Evolutionary conservation across 2,329 filamentous ascomycete species (phyloP), one percentile per base, ranked within the genome.

Genomic region (Fusarium setosum): DNA sequence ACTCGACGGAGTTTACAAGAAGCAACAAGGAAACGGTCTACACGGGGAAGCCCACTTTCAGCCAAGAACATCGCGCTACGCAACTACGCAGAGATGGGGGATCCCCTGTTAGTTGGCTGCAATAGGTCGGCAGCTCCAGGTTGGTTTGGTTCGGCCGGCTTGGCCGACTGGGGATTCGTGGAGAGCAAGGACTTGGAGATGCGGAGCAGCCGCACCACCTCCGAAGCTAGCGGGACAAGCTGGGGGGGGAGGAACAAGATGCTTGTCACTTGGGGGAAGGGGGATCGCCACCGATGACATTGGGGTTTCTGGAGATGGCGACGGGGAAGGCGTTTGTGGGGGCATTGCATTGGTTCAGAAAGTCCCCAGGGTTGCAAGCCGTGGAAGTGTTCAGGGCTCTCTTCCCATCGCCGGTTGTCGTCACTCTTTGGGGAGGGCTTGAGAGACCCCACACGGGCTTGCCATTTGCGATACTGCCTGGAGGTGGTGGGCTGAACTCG

Each of bases 151-250:
- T 10, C 49, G 21, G 12, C 45, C 63, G 63, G 62, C 42, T 38
- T 51, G 63, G 9, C 58, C 58, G 63, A 47, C 21, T 40, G 47
- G 31, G 24, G 38, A n/a, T n/a, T n/a, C n/a, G n/a, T n/a, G n/a
- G n/a, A n/a, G n/a, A n/a, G 60, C 18, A 9, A 45, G 26, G 24
- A 32, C 18, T 41, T 44, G n/a, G 21, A 40, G 52, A 40, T 65
- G 62, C 62, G 62, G 62, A 65, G 62, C 52, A 66, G 37, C 51
- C 62, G 62, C 62, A 50, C 62, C 57, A 49, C 18, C 47, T 59
- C 20, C 23, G 7, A n/a, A 17, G 24, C 41, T 31, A 9, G 26
- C 26, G 12, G 26, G 26, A 29, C 12, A 42, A 29, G 29, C 23
- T 41, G 24, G 53, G 20, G 37, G 4, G 20, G 20, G 21, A 10